Conservation (phyloP, 2,329 filamentous ascomycete species). For the Lasiodiplodia theobromae region DNA sequence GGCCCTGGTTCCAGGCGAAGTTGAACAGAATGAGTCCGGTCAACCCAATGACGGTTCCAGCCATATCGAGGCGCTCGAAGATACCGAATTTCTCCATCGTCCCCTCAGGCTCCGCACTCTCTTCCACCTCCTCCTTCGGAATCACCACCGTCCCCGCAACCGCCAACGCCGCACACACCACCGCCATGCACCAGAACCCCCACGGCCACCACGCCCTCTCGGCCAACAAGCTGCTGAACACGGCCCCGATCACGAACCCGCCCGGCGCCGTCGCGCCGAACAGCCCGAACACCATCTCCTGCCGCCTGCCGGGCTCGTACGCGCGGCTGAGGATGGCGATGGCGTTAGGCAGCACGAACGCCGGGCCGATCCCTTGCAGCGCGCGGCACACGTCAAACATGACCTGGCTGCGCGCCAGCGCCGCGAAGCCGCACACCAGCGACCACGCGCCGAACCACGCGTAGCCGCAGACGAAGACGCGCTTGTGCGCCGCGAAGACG, state of each 20-base stretch:
- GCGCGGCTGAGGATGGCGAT: slow-evolving; percentile 66
- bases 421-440: slow-evolving; percentile 52
- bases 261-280: slow-evolving; percentile 59
- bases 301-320: slow-evolving; percentile 63
- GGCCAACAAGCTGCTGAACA: slow-evolving; percentile 51
- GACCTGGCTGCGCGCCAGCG: slow-evolving; percentile 48
- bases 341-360: slow-evolving; percentile 68
- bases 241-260: slow-evolving; percentile 50
- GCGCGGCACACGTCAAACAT: slow-evolving; percentile 46
- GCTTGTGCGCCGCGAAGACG: slow-evolving; percentile 56
- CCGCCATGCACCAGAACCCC: slow-evolving; percentile 54
- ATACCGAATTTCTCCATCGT: slow-evolving; percentile 34
- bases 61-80: slow-evolving; percentile 48
- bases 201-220: slow-evolving; percentile 61
- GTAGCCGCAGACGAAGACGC: slow-evolving; percentile 57
- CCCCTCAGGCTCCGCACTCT: background rate
- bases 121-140: slow-evolving; percentile 37
- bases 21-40: slow-evolving; percentile 68
- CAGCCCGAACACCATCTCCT: slow-evolving; percentile 65
- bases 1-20: slow-evolving; percentile 72
- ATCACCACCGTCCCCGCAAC: slow-evolving; percentile 48
- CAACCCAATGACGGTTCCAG: slow-evolving; percentile 59
- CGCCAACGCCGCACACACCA: too few relatives aligned
- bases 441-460: slow-evolving; percentile 59
- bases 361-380: slow-evolving; percentile 63